Evolutionary conservation across 1,284 basidiomycete genomes (phyloP).

Genomic region (Mrakiaceae sp.): DNA sequence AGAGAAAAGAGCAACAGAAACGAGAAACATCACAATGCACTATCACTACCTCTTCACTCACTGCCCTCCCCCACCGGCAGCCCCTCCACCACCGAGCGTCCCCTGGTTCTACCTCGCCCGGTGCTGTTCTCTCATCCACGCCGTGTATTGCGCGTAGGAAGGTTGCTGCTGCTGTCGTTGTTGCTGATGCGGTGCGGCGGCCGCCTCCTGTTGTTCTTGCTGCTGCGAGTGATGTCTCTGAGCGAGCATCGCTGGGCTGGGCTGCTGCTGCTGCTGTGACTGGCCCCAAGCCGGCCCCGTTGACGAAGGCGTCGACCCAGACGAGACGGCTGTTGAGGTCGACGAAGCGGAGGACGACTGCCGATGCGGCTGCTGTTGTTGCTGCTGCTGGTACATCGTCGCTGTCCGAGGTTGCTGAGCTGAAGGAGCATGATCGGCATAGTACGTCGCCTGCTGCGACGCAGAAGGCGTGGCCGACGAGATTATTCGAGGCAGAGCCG

Average conservation of each 20-base stretch:
- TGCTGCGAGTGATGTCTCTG: background rate
- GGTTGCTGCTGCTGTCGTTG: background rate
- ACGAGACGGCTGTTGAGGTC: background rate
- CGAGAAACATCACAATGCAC: no score
- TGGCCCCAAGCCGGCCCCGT: background rate
- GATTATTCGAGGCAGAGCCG: background rate
- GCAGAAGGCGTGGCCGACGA: background rate
- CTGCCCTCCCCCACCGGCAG: background rate
- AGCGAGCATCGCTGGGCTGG: background rate
- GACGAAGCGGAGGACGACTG: background rate
- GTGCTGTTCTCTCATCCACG: no score
- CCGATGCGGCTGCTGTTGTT: background rate
- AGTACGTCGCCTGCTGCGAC: background rate
- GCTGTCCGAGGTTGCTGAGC: background rate
- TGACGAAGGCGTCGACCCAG: background rate
- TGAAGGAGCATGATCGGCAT: background rate
- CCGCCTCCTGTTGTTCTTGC: background rate
- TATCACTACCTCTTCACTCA: background rate
- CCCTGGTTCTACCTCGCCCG: background rate
- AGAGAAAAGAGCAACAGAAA: no score
- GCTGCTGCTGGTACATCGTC: background rate
- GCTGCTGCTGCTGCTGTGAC: background rate
- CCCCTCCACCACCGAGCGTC: background rate
- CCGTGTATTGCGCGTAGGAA: background rate
- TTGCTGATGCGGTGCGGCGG: background rate